Conservation (phyloP, 768 basidiomycete species). For the Tulasnella calospora region DNA sequence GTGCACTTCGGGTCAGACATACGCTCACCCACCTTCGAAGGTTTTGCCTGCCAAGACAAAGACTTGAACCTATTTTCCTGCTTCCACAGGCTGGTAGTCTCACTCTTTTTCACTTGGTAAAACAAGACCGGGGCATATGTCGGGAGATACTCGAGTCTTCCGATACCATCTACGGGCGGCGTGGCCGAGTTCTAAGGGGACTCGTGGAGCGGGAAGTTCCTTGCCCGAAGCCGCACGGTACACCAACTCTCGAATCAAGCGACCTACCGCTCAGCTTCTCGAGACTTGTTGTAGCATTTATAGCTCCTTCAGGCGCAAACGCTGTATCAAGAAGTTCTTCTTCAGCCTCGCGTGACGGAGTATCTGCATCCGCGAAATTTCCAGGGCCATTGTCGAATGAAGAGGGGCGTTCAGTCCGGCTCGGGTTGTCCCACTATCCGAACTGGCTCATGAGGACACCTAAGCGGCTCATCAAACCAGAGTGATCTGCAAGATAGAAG, state of each 20-base stretch:
- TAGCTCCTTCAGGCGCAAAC: not conserved
- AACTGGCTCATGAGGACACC: not conserved
- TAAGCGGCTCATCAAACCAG: not conserved
- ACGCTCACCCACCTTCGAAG: too few relatives aligned
- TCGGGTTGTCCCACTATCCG: not conserved
- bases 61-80: too few relatives aligned
- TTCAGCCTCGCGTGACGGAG: not conserved
- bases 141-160: not conserved
- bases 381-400: too few relatives aligned
- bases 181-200: too few relatives aligned
- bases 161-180: not conserved
- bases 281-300: not conserved
- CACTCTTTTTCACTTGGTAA: too few relatives aligned
- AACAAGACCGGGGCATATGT: not conserved
- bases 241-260: not conserved
- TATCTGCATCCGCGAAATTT: not conserved
- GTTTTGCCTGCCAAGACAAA: too few relatives aligned
- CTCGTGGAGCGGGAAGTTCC: not conserved
- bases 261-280: not conserved
- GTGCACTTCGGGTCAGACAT: not conserved
- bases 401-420: not conserved
- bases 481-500: not conserved
- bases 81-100: too few relatives aligned
- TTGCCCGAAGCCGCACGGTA: not conserved
- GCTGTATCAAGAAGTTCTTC: not conserved